A percentile compares a stretch with the other conserved stretches of the same genome.
Evolutionary conservation across 306 rosid species (phyloP).

Genomic region (Rosa persica): DNA sequence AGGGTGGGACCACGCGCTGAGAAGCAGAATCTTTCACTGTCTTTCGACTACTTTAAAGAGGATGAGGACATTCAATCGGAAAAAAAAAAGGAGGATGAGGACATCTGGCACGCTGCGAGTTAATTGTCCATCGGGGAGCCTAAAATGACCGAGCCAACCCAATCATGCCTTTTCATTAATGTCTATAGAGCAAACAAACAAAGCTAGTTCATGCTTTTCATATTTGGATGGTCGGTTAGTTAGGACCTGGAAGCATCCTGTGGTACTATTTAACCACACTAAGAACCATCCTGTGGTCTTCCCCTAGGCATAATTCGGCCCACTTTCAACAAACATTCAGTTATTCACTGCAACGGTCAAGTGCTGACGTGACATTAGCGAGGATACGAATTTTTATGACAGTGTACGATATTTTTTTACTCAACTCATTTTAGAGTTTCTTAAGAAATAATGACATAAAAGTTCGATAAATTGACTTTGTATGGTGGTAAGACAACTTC

Average conservation of each 20-base stretch:
- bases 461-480: no score
- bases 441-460: no score
- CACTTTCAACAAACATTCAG: neutral
- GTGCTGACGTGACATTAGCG: no score
- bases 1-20: neutral
- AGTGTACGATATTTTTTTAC: no score
- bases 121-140: neutral
- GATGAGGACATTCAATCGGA: neutral
- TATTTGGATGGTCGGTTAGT: conserved; percentile 13
- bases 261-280: neutral
- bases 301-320: neutral
- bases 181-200: neutral
- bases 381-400: no score
- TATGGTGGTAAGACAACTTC: no score
- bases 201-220: neutral
- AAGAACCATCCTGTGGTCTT: neutral
- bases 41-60: neutral
- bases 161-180: neutral
- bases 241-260: conserved; percentile 4
- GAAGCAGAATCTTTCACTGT: neutral
- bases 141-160: conserved; percentile 8
- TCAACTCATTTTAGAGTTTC: no score
- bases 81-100: neutral
- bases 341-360: no score
- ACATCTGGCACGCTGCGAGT: conserved; percentile 8